phyloP scores from a whole-genome alignment of 2,329 filamentous ascomycete genomes.

The Paracamarosporium sp. region DNA sequence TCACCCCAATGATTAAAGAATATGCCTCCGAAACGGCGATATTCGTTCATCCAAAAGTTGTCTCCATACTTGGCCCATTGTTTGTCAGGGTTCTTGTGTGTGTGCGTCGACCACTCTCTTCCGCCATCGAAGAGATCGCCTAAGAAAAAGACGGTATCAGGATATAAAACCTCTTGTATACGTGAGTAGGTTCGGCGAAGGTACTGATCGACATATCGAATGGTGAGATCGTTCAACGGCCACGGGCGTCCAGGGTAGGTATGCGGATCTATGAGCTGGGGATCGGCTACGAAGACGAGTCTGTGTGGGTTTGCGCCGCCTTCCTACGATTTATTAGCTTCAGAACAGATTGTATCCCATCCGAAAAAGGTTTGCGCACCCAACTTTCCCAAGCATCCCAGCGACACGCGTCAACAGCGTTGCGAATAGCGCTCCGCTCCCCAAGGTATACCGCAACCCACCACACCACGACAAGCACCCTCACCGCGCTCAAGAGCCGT shows the following conservation, averaged over 20 bases:
- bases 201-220: conserved; percentile 86
- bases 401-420: conserved; percentile 72
- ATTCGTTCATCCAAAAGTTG: conserved; percentile 86
- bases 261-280: conserved; percentile 90
- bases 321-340: conserved; percentile 63
- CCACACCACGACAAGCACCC: conserved; percentile 74
- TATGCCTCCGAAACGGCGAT: conserved; percentile 81
- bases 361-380: conserved; percentile 60
- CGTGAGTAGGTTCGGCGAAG: conserved; percentile 81
- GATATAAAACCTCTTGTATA: conserved; percentile 77
- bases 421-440: conserved; percentile 78
- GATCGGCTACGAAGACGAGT: conserved; percentile 84
- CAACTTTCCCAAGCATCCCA: conserved; percentile 94
- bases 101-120: conserved; percentile 84
- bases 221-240: conserved; percentile 71
- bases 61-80: conserved; percentile 80
- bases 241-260: conserved; percentile 88
- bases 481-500: conserved; percentile 34
- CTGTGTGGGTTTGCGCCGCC: conserved; percentile 79
- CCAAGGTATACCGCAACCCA: conserved; percentile 80
- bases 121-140: conserved; percentile 96
- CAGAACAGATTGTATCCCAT: neutral
- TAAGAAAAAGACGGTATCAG: conserved; percentile 88
- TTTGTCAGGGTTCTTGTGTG: conserved; percentile 61
- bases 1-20: conserved; percentile 76